phyloP scores from a whole-genome alignment of 2,329 filamentous ascomycete genomes.

The Hypoxylon sp. region DNA sequence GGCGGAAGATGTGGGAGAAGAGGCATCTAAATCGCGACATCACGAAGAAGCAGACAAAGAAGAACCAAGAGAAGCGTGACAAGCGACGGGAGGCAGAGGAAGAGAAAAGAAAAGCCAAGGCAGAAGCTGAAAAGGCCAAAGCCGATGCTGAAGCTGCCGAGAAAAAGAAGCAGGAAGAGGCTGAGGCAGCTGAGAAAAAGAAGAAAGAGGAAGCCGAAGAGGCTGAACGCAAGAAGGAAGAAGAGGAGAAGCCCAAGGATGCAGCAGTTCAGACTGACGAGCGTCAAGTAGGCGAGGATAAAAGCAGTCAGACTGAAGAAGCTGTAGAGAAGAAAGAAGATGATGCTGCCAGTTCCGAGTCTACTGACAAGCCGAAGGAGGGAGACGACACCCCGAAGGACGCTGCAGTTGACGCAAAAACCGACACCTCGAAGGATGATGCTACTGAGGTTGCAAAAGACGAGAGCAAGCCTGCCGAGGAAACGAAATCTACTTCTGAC shows the following conservation, averaged over 20 bases:
- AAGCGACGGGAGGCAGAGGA: constrained; percentile 54
- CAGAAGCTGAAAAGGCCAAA: constrained; percentile 58
- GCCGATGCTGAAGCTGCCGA: constrained; percentile 54
- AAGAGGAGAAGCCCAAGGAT: constrained; percentile 52
- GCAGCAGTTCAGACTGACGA: constrained; percentile 53
- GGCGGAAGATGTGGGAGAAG: constrained; percentile 65
- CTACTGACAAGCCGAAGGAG: constrained; percentile 36
- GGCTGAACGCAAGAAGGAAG: constrained; percentile 44
- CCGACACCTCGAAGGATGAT: constrained; percentile 21
- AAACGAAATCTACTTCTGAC: constrained; percentile 11
- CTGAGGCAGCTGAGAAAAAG: constrained; percentile 44
- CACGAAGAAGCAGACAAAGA: constrained; percentile 58
- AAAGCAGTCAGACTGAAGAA: constrained; percentile 48
- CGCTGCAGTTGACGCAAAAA: constrained; percentile 9
- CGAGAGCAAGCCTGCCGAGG: constrained; percentile 14
- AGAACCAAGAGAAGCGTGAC: constrained; percentile 58
- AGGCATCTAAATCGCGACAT: constrained; percentile 59
- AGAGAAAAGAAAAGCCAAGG: constrained; percentile 59
- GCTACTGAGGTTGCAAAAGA: constrained; percentile 14
- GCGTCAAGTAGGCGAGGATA: constrained; percentile 47
- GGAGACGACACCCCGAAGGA: constrained; percentile 33
- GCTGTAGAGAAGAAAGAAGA: constrained; percentile 39
- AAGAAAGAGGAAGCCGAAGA: constrained; percentile 50
- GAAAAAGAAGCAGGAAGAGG: constrained; percentile 52
- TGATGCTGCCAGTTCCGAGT: constrained; percentile 36